phyloP scores from a whole-genome alignment of 2,329 filamentous ascomycete species.

The Ophiobolus disseminans region DNA sequence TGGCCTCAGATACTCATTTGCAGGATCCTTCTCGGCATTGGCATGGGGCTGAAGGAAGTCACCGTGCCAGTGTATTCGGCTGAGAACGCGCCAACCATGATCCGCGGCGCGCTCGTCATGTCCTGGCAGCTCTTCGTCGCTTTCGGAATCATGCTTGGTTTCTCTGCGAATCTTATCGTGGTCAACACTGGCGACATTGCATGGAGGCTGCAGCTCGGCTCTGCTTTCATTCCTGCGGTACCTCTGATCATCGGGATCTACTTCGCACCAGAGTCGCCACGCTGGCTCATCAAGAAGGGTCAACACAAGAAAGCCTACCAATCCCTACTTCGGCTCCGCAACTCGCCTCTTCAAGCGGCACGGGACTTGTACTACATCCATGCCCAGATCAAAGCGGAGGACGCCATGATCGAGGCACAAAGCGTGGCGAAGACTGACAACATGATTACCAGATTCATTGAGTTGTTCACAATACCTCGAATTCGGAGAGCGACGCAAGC shows the following conservation, averaged over 20 bases:
- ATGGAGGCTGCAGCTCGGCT: slow-evolving; percentile 50
- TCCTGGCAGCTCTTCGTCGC: slow-evolving; percentile 49
- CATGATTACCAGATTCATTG: slow-evolving; percentile 50
- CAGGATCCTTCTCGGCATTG: slow-evolving; percentile 36
- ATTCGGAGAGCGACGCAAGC: slow-evolving; percentile 74
- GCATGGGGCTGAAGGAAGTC: slow-evolving; percentile 49
- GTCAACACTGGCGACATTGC: slow-evolving; percentile 42
- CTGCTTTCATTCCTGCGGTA: slow-evolving; percentile 49
- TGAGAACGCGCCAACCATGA: slow-evolving; percentile 47
- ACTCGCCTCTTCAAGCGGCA: slow-evolving; percentile 44
- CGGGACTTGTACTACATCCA: slow-evolving; percentile 53
- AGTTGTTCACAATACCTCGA: slow-evolving; percentile 71
- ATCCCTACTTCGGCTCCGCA: not conserved
- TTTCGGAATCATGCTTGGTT: slow-evolving; percentile 45
- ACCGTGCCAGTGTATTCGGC: slow-evolving; percentile 53
- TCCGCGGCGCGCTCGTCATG: slow-evolving; percentile 51
- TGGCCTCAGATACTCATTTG: slow-evolving; percentile 17
- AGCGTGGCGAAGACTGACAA: slow-evolving; percentile 30
- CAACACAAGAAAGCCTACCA: slow-evolving; percentile 21
- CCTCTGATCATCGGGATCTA: slow-evolving; percentile 43
- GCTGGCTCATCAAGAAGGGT: slow-evolving; percentile 47
- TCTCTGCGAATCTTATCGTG: slow-evolving; percentile 44
- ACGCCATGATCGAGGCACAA: slow-evolving; percentile 25
- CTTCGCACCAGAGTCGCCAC: slow-evolving; percentile 50
- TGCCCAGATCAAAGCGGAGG: slow-evolving; percentile 40